Base-by-base conservation (phyloP, 108 stramenopile species). In the Nitzschia palea region DNA sequence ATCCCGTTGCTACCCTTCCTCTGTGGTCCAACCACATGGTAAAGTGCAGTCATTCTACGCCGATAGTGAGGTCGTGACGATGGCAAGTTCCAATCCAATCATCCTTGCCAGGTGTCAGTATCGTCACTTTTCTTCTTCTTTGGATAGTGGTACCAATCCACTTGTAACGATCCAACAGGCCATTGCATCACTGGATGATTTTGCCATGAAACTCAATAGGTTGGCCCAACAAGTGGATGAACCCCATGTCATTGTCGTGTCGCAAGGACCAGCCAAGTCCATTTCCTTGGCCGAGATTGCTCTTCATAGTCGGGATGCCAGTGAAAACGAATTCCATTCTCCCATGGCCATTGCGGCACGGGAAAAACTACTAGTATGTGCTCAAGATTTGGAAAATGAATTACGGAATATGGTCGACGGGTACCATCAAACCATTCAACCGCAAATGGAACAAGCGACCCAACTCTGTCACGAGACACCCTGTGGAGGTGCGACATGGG, bases 401-500 rank as follows among this genome's bases (percentile, higher is more conserved):
- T 14, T 60, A 23, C 12, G 43, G 23, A n/a, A 22, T 26, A 25
- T 60, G 59, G 18, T 60, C 9, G 40, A 60, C 12, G 8, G 6
- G 37, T 60, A 60, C 25, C 18, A 25, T 5, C 6, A 33, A 34
- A 27, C 4, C 6, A 34, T 48, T 2, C 31, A 53, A 26, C 65
- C 51, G 8, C 14, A 53, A 2, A 54, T 65, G 48, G 51, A 33
- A 53, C 45, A 18, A 27, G 55, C 68, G 33, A 59, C 56, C 15
- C 14, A 50, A 37, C 29, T 59, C 2, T 68, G 68, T 50, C 56
- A 58, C 58, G 68, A 68, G 10, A 68, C 68, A 9, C 68, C 68
- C n/a, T 68, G 68, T 68, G 68, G 68, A 14, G 68, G 68, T 17
- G 68, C 44, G 4, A 44, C 57, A 10, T 68, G 68, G 68, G 54